These are phyloP conservation scores for Acidomyces sp. DNA, from an alignment of 495 filamentous ascomycete genomes.

Conservation along the genomic window DNA sequence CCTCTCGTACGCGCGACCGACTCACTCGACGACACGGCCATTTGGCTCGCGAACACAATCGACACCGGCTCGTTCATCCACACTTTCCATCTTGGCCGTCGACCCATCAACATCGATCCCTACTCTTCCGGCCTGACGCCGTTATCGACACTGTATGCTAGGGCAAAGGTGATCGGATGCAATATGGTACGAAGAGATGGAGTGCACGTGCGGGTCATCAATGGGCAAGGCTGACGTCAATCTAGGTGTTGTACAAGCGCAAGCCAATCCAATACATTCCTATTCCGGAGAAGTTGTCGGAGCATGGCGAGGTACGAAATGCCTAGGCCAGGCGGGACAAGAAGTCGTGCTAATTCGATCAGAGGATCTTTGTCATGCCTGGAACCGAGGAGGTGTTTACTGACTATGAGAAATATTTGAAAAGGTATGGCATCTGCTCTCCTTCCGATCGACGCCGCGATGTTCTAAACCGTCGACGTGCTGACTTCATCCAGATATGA, in stretches of 20 bases:
- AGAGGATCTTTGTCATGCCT: conserved; percentile 74
- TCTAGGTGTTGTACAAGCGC: conserved; percentile 83
- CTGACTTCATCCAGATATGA: conserved; percentile 52
- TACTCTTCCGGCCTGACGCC: too few species aligned
- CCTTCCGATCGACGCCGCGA: too few species aligned
- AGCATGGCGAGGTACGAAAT: too few species aligned
- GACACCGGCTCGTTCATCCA: background rate
- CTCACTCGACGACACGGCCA: background rate
- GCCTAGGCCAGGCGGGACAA: too few species aligned
- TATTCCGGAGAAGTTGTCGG: conserved; percentile 49
- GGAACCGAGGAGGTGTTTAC: conserved; percentile 83
- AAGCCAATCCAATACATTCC: conserved; percentile 83
- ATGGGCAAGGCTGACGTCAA: background rate
- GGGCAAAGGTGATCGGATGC: too few species aligned
- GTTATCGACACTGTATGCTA: too few species aligned
- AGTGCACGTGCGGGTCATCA: too few species aligned
- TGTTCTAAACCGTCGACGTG: too few species aligned
- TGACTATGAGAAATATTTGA: conserved; percentile 77
- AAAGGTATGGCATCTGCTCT: conserved; percentile 42
- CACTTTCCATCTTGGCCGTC: background rate
- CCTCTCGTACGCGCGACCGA: background rate
- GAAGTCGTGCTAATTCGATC: too few species aligned
- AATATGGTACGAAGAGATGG: background rate
- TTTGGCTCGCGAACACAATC: background rate
- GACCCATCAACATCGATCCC: too few species aligned